Percentiles rank a stretch among this genome's conserved stretches.
Conservation (phyloP, 1,139 yeast species). For the Zhuliangozyma blackwelliae region DNA sequence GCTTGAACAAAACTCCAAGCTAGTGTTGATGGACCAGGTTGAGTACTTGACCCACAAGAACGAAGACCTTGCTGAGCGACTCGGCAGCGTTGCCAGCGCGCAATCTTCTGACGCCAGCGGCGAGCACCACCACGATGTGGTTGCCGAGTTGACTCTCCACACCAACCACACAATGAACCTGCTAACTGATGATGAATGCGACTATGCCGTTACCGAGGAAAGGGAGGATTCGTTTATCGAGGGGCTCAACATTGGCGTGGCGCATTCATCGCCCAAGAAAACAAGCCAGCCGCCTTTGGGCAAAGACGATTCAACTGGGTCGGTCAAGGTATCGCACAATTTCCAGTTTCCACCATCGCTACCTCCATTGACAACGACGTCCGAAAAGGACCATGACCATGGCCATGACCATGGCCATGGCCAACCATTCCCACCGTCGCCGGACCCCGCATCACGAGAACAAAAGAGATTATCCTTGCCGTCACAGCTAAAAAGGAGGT, state of each 20-base stretch:
- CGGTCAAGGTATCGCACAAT: slow-evolving; percentile 18
- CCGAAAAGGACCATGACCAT: slow-evolving; percentile 4
- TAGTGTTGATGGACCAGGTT: slow-evolving; percentile 51
- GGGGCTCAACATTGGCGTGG: slow-evolving; percentile 2
- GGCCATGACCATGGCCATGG: too few species aligned
- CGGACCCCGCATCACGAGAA: slow-evolving; percentile 26
- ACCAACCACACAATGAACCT: slow-evolving; percentile 22
- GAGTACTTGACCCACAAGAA: slow-evolving; percentile 45
- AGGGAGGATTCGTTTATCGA: slow-evolving; percentile 12
- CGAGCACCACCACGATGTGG: slow-evolving; percentile 3
- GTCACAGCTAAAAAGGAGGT: slow-evolving; percentile 18
- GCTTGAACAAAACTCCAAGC: slow-evolving; percentile 48
- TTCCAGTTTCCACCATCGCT: slow-evolving; percentile 25
- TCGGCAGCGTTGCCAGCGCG: background rate
- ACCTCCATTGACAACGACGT: slow-evolving; percentile 6
- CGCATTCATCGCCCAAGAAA: slow-evolving; percentile 27
- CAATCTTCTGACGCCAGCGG: background rate
- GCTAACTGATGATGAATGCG: slow-evolving; percentile 19
- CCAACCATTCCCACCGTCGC: slow-evolving; percentile 28
- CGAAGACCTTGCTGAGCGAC: slow-evolving; percentile 17
- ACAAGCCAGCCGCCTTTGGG: background rate
- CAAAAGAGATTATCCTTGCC: slow-evolving; percentile 37
- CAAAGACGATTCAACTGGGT: slow-evolving; percentile 11
- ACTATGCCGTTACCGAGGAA: slow-evolving; percentile 8
- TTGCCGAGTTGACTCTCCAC: slow-evolving; percentile 5